Evolutionary conservation across 768 basidiomycete species (phyloP).

Genomic region (Boletus subparvulus): DNA sequence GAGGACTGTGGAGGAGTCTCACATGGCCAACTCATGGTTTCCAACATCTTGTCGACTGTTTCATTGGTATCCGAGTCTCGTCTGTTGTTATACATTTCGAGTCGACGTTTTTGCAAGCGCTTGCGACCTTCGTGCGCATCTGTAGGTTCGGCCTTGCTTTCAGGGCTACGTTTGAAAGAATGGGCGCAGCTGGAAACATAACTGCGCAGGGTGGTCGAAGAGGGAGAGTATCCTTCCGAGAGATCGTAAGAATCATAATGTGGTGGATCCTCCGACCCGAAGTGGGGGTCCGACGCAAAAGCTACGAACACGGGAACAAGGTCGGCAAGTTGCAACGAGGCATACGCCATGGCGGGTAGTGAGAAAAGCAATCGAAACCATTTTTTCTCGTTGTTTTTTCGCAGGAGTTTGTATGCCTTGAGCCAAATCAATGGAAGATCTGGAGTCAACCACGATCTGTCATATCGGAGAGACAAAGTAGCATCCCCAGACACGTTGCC

Average conservation of each 20-base stretch:
- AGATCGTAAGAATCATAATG: slow-evolving; percentile 10
- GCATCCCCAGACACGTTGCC: neutral
- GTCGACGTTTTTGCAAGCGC: slow-evolving; percentile 3
- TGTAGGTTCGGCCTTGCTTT: neutral
- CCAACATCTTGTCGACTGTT: neutral
- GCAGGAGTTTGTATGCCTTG: slow-evolving; percentile 28
- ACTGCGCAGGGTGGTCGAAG: neutral
- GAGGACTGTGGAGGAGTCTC: slow-evolving; percentile 8
- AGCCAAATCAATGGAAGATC: slow-evolving; percentile 27
- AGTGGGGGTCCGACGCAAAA: slow-evolving; percentile 17
- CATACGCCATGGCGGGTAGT: slow-evolving; percentile 34
- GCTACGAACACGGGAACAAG: slow-evolving; percentile 34
- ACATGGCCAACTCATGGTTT: slow-evolving; percentile 16
- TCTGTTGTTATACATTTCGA: slow-evolving; percentile 3
- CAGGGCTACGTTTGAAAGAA: slow-evolving; percentile 15
- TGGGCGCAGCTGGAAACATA: neutral
- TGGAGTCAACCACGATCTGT: slow-evolving; percentile 28
- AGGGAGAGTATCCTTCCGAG: slow-evolving; percentile 7
- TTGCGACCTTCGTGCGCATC: neutral
- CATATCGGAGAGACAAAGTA: slow-evolving; percentile 23
- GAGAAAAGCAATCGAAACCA: slow-evolving; percentile 30
- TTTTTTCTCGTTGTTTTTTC: slow-evolving; percentile 5
- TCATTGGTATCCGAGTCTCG: neutral
- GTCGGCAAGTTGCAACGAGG: slow-evolving; percentile 4
- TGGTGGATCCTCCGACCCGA: slow-evolving; percentile 17